phyloP scores from a whole-genome alignment of 257 asterid species.

The Euphrasia confusa region DNA sequence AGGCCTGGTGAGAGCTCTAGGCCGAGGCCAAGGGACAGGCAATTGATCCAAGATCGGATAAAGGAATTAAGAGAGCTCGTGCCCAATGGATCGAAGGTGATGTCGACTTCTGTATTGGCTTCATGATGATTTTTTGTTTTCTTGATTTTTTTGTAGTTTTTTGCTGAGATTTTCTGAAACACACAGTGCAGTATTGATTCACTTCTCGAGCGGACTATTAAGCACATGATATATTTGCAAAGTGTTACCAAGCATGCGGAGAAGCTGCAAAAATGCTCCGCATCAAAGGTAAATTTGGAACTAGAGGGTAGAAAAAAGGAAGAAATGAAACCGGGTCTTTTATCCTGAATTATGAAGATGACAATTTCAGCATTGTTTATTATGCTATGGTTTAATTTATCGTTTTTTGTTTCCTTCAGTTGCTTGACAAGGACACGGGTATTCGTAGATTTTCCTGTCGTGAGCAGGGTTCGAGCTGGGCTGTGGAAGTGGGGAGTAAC shows the following conservation, averaged over 20 bases:
- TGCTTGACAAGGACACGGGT: conserved; percentile 67
- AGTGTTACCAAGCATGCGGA: conserved; percentile 80
- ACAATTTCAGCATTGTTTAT: not conserved
- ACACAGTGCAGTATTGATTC: conserved; percentile 97
- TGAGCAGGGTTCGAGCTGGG: conserved; percentile 98
- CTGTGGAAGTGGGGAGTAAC: conserved; percentile 88
- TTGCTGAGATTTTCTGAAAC: conserved; percentile 42
- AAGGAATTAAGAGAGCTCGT: conserved; percentile 91
- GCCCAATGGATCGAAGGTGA: conserved; percentile 90
- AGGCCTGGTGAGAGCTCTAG: conserved; percentile 92
- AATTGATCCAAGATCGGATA: conserved; percentile 93
- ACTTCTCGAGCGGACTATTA: conserved; percentile 80
- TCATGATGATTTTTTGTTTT: conserved; percentile 9
- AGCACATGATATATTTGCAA: conserved; percentile 89
- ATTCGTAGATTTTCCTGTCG: conserved; percentile 47
- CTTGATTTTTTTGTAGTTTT: not conserved
- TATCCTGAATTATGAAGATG: conserved; percentile 1
- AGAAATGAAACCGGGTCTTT: not conserved
- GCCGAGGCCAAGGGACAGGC: conserved; percentile 98
- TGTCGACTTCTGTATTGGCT: conserved; percentile 2
- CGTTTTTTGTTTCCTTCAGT: conserved; percentile 39
- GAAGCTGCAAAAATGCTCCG: conserved; percentile 67
- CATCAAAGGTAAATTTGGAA: conserved; percentile 50
- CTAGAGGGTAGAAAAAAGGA: not conserved
- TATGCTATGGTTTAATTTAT: conserved; percentile 18